Evolutionary conservation across 257 asterid genomes (phyloP).

Genomic region (Solanum chiquidenum): DNA sequence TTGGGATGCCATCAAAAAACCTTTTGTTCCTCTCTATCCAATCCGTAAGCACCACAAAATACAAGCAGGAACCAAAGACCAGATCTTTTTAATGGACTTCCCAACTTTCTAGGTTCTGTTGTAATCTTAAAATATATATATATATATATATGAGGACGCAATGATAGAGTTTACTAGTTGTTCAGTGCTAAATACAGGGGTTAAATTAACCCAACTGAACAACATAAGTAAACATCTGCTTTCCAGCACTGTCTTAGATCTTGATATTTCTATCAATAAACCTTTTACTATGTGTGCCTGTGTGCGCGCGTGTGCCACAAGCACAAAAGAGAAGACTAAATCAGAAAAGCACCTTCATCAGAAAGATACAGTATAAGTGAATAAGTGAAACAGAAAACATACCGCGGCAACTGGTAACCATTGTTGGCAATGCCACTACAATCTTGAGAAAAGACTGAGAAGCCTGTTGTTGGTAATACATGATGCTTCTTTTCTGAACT

Average conservation of each 20-base stretch:
- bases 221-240: background rate
- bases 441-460: conserved; percentile 83
- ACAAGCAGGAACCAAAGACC: background rate
- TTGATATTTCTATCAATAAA: background rate
- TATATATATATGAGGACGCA: background rate
- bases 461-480: conserved; percentile 79
- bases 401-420: conserved; percentile 98
- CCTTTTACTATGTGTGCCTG: background rate
- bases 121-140: background rate
- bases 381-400: conserved; percentile 8
- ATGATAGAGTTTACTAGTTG: background rate
- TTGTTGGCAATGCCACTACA: conserved; percentile 93
- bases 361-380: background rate
- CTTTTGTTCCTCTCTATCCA: background rate
- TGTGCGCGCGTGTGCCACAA: background rate
- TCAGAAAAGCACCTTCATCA: background rate
- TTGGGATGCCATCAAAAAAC: background rate
- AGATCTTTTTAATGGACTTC: background rate
- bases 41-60: background rate
- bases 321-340: background rate
- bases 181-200: background rate
- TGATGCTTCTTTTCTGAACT: conserved; percentile 80
- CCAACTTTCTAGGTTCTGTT: background rate
- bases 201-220: background rate
- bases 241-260: background rate